Conservation (phyloP, 495 filamentous ascomycete species). For the Penicillium riverlandense region DNA sequence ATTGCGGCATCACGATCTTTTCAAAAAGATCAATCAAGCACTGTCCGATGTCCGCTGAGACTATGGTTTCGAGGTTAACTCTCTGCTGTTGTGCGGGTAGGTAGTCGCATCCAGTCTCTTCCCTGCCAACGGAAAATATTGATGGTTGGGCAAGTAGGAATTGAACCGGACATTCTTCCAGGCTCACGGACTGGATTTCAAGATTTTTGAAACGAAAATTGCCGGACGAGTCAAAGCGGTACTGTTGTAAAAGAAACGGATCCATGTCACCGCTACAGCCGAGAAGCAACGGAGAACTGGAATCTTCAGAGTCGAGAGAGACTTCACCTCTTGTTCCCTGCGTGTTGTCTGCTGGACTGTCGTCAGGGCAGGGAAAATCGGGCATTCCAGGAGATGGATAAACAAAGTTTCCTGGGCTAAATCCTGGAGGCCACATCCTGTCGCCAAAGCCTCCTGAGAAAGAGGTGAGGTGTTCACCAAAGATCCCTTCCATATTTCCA, state of each 20-base stretch:
- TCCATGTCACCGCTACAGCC: slow-evolving; percentile 1
- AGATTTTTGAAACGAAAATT: slow-evolving; percentile 1
- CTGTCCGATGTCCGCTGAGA: not conserved
- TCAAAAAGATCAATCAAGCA: not conserved
- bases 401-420: not conserved
- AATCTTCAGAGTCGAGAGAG: not conserved
- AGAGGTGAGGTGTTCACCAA: not conserved
- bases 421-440: not conserved
- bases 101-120: not conserved
- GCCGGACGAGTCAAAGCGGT: not conserved
- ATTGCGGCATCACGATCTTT: not conserved
- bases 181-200: not conserved
- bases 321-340: not conserved
- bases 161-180: not conserved
- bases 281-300: not conserved
- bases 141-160: slow-evolving; percentile 1
- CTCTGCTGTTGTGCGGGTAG: not conserved
- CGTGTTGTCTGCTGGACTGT: too few relatives aligned
- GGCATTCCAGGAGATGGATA: not conserved
- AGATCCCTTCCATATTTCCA: too few relatives aligned
- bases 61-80: not conserved
- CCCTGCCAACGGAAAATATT: not conserved
- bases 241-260: not conserved
- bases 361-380: too few relatives aligned
- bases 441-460: not conserved